Base-by-base conservation (phyloP, 78 protist genomes). In the Paratrimastix pyriformis region DNA sequence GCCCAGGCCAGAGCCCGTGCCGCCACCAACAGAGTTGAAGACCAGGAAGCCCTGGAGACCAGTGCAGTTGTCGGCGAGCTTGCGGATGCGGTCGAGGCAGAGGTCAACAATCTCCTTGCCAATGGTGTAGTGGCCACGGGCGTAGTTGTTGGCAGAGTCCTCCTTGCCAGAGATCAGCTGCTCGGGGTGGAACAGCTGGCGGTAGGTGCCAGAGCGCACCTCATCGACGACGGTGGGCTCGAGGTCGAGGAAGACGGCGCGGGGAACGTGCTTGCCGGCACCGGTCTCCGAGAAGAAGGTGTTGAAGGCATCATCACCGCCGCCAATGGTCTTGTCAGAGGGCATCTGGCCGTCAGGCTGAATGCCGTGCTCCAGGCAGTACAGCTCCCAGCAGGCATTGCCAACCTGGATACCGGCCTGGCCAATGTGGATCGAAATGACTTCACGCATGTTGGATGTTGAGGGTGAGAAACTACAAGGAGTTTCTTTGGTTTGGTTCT, bases 91-190 rank as follows among this genome's bases (percentile, higher is more conserved):
- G 75, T 87, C 91, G 45, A 87, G 83, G 50, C 76, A 42, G 30
- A 82, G 80, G 77, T 80, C 87, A 48, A 39, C 50, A 37, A 75
- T 54, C 48, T 74, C 75, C 82, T 84, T 85, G 70, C 97, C 97
- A 60, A 92, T 79, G 78, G 98, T 97, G 90, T 93, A 97, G 90
- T 94, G 98, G 58, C 98, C 99, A 72, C 92, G 84, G 30, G 94
- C 92, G 77, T 80, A 91, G 79, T 87, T 88, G 83, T 88, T 88
- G 45, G 93, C 93, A 4, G 93, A 90, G 64, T 89, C 95, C 71
- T 89, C 95, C 80, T 90, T 87, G 46, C 97, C 97, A 32, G 92
- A 79, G 83, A 94, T 88, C 75, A 97, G 82, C 77, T 93, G 94
- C 80, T 97, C 95, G 35, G 98, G 99, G 88, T 92, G 97, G 93